Evolutionary conservation across 306 rosid genomes (phyloP).

Genomic region (Dryas octopetala): DNA sequence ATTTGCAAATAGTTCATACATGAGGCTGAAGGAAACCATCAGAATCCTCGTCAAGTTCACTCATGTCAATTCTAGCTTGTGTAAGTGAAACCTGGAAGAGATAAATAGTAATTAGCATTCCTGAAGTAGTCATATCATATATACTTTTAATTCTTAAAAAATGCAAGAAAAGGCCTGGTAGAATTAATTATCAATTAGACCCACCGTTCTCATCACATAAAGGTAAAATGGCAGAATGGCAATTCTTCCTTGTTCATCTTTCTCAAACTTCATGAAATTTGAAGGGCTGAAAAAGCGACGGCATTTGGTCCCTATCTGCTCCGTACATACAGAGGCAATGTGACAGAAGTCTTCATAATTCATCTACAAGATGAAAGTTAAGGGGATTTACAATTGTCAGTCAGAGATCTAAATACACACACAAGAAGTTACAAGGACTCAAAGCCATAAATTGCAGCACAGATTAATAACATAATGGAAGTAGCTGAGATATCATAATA

Average conservation of each 20-base stretch:
- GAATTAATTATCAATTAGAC: conserved; percentile 25
- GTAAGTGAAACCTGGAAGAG: conserved; percentile 90
- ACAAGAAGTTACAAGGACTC: not conserved
- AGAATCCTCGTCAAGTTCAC: conserved; percentile 97
- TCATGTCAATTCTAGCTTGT: conserved; percentile 98
- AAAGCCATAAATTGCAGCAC: not conserved
- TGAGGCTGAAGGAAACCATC: conserved; percentile 94
- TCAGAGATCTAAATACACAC: conserved; percentile 11
- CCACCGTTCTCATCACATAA: conserved; percentile 97
- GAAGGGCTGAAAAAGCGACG: conserved; percentile 98
- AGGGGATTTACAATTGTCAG: conserved; percentile 28
- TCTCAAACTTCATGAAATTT: conserved; percentile 99
- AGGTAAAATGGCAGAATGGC: conserved; percentile 99
- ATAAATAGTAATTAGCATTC: conserved; percentile 30
- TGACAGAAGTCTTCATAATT: conserved; percentile 99
- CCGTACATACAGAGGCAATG: conserved; percentile 97
- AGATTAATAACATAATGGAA: not conserved
- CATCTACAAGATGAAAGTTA: conserved; percentile 63
- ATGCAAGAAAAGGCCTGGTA: conserved; percentile 12
- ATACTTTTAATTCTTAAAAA: not conserved
- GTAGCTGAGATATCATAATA: conserved; percentile 1
- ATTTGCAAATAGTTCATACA: conserved; percentile 49
- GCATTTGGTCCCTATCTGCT: conserved; percentile 96
- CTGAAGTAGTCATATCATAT: not conserved
- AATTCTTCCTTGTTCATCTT: conserved; percentile 98